Conservation (phyloP, 2,329 filamentous ascomycete species). For the Colletotrichum trifolii region DNA sequence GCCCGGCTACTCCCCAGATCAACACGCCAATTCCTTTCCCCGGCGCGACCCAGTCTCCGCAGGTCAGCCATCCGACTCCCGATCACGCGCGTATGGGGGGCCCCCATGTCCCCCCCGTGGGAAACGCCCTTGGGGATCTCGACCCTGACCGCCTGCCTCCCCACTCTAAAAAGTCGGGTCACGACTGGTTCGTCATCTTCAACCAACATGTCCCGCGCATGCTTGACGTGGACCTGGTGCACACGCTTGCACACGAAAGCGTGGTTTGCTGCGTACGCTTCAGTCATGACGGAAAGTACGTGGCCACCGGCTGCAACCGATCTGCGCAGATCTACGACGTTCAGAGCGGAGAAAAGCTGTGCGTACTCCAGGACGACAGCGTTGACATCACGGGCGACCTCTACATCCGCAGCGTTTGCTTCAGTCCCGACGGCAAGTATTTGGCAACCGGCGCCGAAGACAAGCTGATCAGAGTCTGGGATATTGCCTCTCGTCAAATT, state of each 20-base stretch:
- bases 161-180: conserved; percentile 87
- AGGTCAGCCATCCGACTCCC: conserved; percentile 87
- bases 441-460: conserved; percentile 97
- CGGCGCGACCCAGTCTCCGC: conserved; percentile 83
- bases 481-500: conserved; percentile 85
- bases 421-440: conserved; percentile 94
- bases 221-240: conserved; percentile 92
- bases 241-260: conserved; percentile 92
- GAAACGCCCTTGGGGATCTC: conserved; percentile 81
- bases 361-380: conserved; percentile 87
- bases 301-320: conserved; percentile 96
- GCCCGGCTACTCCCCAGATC: conserved; percentile 91
- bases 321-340: conserved; percentile 99
- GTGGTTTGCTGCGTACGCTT: conserved; percentile 99
- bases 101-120: conserved; percentile 54
- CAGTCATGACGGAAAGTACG: conserved; percentile 93
- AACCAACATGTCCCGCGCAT: conserved; percentile 91
- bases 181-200: conserved; percentile 97
- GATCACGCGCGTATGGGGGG: conserved; percentile 68
- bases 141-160: conserved; percentile 87
- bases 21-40: conserved; percentile 89
- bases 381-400: conserved; percentile 91
- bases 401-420: conserved; percentile 98
- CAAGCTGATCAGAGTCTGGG: conserved; percentile 97
- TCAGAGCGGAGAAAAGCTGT: conserved; percentile 85